Percentiles rank a stretch among this genome's conserved stretches.
phyloP scores from a whole-genome alignment of 257 asterid genomes.

The Ilex aquifolium region DNA sequence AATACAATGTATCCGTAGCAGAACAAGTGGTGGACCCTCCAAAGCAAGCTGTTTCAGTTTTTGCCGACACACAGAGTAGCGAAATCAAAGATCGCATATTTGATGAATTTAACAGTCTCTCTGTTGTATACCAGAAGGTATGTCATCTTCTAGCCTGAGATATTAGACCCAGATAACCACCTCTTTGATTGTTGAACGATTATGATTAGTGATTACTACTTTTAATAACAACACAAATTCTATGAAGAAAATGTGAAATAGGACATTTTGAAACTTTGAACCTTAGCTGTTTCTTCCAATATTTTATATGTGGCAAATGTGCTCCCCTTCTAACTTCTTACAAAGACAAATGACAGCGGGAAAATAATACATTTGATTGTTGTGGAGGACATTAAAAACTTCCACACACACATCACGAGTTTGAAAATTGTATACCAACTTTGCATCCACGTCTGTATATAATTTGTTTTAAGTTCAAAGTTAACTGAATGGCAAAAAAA shows the following conservation, averaged over 20 bases:
- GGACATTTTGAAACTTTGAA: too few relatives aligned
- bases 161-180: neutral
- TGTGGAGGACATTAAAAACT: neutral
- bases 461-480: neutral
- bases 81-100: slow-evolving; percentile 97
- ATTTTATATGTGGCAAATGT: too few relatives aligned
- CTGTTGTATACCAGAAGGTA: slow-evolving; percentile 98
- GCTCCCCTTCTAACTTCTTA: too few relatives aligned
- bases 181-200: neutral
- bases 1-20: slow-evolving; percentile 68
- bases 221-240: too few relatives aligned
- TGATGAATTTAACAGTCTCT: slow-evolving; percentile 95
- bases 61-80: slow-evolving; percentile 92
- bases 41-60: slow-evolving; percentile 98
- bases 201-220: too few relatives aligned
- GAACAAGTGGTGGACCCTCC: slow-evolving; percentile 96
- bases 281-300: too few relatives aligned
- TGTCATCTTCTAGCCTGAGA: neutral
- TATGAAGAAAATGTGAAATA: too few relatives aligned
- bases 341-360: too few relatives aligned
- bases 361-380: too few relatives aligned
- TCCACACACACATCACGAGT: neutral
- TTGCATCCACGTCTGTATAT: neutral
- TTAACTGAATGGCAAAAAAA: neutral
- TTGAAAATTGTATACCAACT: neutral